phyloP scores from a whole-genome alignment of 2,329 filamentous ascomycete genomes.

The Aspergillus aculeatinus region DNA sequence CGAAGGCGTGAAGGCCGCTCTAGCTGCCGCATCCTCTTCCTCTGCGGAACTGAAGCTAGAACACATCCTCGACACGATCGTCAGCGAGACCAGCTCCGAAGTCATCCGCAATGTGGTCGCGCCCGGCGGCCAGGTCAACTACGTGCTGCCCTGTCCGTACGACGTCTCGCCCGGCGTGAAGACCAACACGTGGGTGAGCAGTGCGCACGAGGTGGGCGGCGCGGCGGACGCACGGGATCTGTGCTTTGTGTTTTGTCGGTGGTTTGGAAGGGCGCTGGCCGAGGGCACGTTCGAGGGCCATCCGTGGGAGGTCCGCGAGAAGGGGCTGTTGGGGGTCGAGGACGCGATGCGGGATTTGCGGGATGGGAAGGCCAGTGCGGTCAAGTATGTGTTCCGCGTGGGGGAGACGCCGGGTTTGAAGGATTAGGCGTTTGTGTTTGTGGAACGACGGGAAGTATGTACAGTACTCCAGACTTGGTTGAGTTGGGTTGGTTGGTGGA shows the following conservation, averaged over 20 bases:
- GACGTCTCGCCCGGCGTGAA: constrained; percentile 11
- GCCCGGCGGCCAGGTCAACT: constrained; percentile 16
- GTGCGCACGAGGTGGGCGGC: constrained; percentile 8
- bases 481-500: too few relatives aligned
- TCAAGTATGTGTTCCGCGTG: constrained; percentile 59
- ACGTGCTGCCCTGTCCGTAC: constrained; percentile 3
- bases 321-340: constrained; percentile 56
- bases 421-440: neutral
- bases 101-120: constrained; percentile 3
- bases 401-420: constrained; percentile 42
- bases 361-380: constrained; percentile 60
- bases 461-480: too few relatives aligned
- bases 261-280: constrained; percentile 46
- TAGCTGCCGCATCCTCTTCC: constrained; percentile 20
- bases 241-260: constrained; percentile 47
- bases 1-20: constrained; percentile 38
- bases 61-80: constrained; percentile 15
- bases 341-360: constrained; percentile 55
- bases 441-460: too few relatives aligned
- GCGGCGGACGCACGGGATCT: constrained; percentile 23
- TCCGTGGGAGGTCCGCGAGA: constrained; percentile 50
- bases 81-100: neutral
- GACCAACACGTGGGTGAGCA: constrained; percentile 9
- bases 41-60: neutral
- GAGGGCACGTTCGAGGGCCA: constrained; percentile 51